Evolutionary conservation across 768 basidiomycete genomes (phyloP), one percentile per base, ranked within the genome.

Genomic region (Tulasnella sp.): DNA sequence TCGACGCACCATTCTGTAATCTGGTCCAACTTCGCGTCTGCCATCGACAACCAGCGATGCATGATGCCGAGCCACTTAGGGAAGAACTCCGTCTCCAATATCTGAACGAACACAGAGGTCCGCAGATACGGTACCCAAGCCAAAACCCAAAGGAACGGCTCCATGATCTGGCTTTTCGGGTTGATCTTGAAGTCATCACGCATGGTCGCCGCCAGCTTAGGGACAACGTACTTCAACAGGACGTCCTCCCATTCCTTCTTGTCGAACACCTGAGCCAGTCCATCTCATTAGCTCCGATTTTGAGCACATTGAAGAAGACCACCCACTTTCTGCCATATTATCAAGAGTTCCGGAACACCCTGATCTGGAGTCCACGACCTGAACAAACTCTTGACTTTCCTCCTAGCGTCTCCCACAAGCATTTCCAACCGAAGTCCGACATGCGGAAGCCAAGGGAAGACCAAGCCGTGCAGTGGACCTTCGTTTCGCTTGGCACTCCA

Each of bases 371-470:
- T 81, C 95, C 96, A 98, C 40, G 81, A 81, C 72, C 93, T 85
- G 74, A 99, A 81, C 63, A 92, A 79, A 66, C 84, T 86, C 80
- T 92, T 91, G 72, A 98, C 83, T 78, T 95, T 93, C 76, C 96
- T 84, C 77, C 88, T 88, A 16, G 94, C 91, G 74, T 96, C 94
- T 14, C 88, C 91, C 12, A 98, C 80, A n/a, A 98, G 82, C 32
- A 88, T 88, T 67, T 98, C 94, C 74, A 94, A 81, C 68, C 95
- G 82, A 37, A 90, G 80, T 4, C 93, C 95, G 3, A 96, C 85
- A 77, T 94, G 85, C 5, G 95, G 94, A 62, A 99, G 81, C 97
- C 97, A 99, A 9, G 97, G 97, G 79, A 98, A 96, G 0, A 99
- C 88, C 63, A 99, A 84, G 0, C 86, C 83, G 64, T 90, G 92